Conservation (phyloP, 2,329 filamentous ascomycete genomes). For the Colletotrichum abscissum region DNA sequence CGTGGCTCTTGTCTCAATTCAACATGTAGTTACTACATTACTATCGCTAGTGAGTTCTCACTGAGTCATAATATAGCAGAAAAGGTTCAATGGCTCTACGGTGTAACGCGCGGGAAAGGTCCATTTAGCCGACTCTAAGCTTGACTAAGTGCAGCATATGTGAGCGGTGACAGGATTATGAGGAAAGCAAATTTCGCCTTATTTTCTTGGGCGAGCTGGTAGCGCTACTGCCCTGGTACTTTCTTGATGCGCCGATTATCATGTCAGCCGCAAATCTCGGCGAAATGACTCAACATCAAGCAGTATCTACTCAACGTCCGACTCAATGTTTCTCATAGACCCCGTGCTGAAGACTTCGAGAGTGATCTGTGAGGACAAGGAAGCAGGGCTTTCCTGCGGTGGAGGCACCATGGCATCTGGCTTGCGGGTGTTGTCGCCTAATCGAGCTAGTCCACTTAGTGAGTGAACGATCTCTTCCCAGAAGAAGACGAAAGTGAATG, state of each 20-base stretch:
- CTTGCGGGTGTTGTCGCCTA: not conserved
- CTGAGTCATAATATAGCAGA: not conserved
- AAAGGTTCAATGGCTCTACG: not conserved
- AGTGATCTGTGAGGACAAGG: not conserved
- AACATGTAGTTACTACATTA: not conserved
- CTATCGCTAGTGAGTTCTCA: not conserved
- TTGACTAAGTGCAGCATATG: not conserved
- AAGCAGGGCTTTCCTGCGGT: not conserved
- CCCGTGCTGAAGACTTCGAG: not conserved
- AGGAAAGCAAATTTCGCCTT: not conserved
- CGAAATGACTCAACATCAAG: not conserved
- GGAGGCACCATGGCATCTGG: not conserved
- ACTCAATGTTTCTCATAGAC: not conserved
- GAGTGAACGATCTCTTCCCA: not conserved
- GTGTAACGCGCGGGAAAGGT: not conserved
- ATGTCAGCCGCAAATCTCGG: not conserved
- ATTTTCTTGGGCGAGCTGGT: not conserved
- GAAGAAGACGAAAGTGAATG: not conserved
- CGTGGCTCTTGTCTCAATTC: not conserved
- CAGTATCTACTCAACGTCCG: not conserved
- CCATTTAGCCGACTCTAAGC: not conserved
- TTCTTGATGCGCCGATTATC: not conserved
- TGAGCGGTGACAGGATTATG: not conserved
- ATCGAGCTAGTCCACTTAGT: not conserved
- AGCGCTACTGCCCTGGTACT: no score